Evolutionary conservation across 2,329 filamentous ascomycete species (phyloP), one percentile per base, ranked within the genome.

Genomic region (Nemania sp.): DNA sequence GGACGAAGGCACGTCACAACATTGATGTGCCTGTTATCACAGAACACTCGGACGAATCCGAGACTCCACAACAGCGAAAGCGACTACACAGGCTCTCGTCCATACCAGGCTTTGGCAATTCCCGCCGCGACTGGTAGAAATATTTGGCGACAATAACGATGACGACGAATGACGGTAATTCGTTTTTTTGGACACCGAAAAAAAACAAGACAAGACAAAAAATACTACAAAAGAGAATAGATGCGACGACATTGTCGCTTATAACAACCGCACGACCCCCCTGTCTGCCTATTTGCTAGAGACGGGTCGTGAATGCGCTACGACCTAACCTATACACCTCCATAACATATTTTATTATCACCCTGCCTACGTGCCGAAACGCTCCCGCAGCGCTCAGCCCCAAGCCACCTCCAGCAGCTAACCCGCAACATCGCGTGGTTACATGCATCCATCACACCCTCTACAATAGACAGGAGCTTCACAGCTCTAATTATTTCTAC

Each of bases 81-180:
- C 73, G 74, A 52, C 59, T 80, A 63, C 79, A 80, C 71, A 74
- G 81, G 46, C 78, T 81, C 71, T 81, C 78, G 56, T 78, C 78
- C 22, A 81, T 84, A 71, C 77, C 81, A 3, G 77, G 77, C 40
- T 83, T 84, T 51, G 77, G 78, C 31, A 53, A 22, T 40, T 42
- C 47, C 36, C 57, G 50, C 34, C 44, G 46, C 19, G 44, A 52
- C 3, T 54, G 54, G 42, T 54, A 51, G 37, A 7, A 22, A 36
- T 30, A 28, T 11, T 11, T 20, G 26, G 39, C 24, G 34, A 50
- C 15, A 48, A 14, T 56, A 56, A 59, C 46, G 56, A 59, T 46
- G 15, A 59, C 48, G 45, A 54, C 36, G 49, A 53, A 59, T 53
- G 49, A 56, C 20, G 19, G 42, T 43, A 9, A 19, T 46, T 46